A percentile compares a stretch with the other conserved stretches of the same genome.
phyloP scores from a whole-genome alignment of 1,139 yeast genomes.

The Kodamaea fungicola region DNA sequence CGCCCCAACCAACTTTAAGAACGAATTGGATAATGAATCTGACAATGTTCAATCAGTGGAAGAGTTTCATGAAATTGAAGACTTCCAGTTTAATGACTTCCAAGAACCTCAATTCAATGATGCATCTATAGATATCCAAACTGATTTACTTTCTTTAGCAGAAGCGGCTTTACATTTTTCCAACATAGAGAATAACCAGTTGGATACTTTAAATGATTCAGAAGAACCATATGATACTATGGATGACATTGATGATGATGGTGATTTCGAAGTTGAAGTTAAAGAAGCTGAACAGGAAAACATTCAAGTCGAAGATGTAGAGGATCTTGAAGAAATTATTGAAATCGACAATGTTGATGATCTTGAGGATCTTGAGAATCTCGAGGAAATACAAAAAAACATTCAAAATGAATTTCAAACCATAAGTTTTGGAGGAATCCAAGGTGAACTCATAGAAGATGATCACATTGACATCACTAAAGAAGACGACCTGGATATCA shows the following conservation, averaged over 20 bases:
- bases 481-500: neutral
- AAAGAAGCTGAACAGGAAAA: constrained; percentile 16
- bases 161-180: too few relatives aligned
- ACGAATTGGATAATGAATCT: neutral
- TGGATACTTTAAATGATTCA: neutral
- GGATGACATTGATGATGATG: constrained; percentile 2
- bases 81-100: neutral
- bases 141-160: too few relatives aligned
- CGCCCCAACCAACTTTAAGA: neutral
- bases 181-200: neutral
- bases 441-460: too few relatives aligned
- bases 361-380: neutral
- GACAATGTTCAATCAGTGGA: neutral
- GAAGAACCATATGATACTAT: neutral
- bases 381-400: too few relatives aligned
- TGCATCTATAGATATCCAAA: too few relatives aligned
- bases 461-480: too few relatives aligned
- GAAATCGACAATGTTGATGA: neutral
- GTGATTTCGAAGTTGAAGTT: constrained; percentile 8
- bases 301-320: constrained; percentile 12
- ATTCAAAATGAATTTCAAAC: neutral
- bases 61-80: neutral
- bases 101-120: neutral
- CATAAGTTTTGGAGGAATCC: too few relatives aligned
- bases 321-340: constrained; percentile 1